Evolutionary conservation across 768 basidiomycete genomes (phyloP), one percentile per base, ranked within the genome.

Genomic region (Cystobasidium onofrii): DNA sequence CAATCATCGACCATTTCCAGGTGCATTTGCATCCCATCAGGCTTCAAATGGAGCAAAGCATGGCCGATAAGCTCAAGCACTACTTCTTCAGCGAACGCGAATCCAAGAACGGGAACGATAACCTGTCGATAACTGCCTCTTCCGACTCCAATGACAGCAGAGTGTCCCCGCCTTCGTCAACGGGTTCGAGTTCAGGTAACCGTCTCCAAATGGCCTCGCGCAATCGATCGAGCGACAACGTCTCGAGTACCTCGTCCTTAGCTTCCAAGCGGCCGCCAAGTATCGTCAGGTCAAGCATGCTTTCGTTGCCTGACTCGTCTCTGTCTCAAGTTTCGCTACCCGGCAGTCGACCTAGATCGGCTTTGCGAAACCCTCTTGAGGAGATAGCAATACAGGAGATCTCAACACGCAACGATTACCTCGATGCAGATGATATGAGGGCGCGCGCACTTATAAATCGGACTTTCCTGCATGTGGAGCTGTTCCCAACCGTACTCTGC

Each of bases 21-120:
- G 82, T 95, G 41, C 85, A 87, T 31, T 83, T 96, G 50, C 92
- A 94, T 80, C 94, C 93, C 0, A 85, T 97, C 77, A 87, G 89
- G 34, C 84, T 96, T 7, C 90, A 92, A 76, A 84, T 97, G 62
- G 94, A 98, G 81, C 87, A 90, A 31, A 86, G 85, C 75, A 85
- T 94, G 33, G 92, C 91, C 10, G 85, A 85, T 23, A 84, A 87
- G 70, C 89, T 97, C 72, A 87, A 91, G 86, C 89, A 90, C 79
- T 97, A 97, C 80, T 83, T 96, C 41, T 75, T 75, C 66, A 7
- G 52, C 15, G 23, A 70, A 39, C n/a, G 60, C 23, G 27, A 31
- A 44, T 18, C 15, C 27, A 60, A 25, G 33, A 4, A 60, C 9
- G 33, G 23, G 2, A 4, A 27, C 31, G 57, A 60, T 6, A 4